phyloP scores from a whole-genome alignment of 2,329 filamentous ascomycete species.

The Orbilia brochopaga region DNA sequence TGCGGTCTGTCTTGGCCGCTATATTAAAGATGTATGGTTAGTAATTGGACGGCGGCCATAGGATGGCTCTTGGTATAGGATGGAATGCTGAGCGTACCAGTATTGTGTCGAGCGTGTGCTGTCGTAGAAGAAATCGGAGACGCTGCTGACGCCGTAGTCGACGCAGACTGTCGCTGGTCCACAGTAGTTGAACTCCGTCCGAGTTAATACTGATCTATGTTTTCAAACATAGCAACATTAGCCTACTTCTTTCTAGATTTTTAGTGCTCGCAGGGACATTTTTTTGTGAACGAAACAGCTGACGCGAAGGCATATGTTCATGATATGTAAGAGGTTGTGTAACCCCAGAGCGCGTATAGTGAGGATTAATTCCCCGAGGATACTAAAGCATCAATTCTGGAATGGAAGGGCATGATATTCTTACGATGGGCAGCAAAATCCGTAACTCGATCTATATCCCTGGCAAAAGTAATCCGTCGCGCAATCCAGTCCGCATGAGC shows the following conservation, averaged over 20 bases:
- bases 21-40: too few relatives aligned
- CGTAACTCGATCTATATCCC: slow-evolving; percentile 38
- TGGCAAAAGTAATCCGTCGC: slow-evolving; percentile 35
- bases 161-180: slow-evolving; percentile 35
- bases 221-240: slow-evolving; percentile 4
- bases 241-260: not conserved
- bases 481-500: slow-evolving; percentile 36
- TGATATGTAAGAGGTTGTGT: too few relatives aligned
- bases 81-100: slow-evolving; percentile 22
- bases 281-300: too few relatives aligned
- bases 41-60: too few relatives aligned
- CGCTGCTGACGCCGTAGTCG: slow-evolving; percentile 36
- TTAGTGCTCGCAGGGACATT: too few relatives aligned
- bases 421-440: slow-evolving; percentile 47
- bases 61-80: too few relatives aligned
- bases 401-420: slow-evolving; percentile 3
- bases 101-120: slow-evolving; percentile 48
- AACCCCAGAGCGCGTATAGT: too few relatives aligned
- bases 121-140: slow-evolving; percentile 41
- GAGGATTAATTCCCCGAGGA: not conserved
- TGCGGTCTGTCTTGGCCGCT: slow-evolving; percentile 29
- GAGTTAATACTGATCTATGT: slow-evolving; percentile 32
- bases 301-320: too few relatives aligned
- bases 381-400: not conserved
- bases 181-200: slow-evolving; percentile 43